Evolutionary conservation across 2,329 filamentous ascomycete species (phyloP).

Genomic region (Nemania abortiva): DNA sequence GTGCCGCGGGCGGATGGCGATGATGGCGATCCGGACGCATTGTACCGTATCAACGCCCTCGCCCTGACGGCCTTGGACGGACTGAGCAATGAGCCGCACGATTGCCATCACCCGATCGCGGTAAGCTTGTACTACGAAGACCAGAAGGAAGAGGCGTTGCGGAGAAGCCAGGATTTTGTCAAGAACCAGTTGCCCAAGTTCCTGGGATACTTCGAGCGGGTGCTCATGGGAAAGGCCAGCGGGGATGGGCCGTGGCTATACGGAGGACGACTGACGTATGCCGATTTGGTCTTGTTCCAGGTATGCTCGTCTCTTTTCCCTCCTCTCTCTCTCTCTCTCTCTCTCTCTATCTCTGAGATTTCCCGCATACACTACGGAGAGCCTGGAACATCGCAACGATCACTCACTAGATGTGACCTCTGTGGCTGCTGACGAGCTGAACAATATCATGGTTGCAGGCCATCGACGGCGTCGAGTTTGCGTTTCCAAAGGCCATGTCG

Average conservation of each 20-base stretch:
- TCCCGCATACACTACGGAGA: too few relatives aligned
- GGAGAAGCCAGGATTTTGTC: conserved; percentile 68
- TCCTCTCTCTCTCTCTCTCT: not conserved
- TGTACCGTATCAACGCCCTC: conserved; percentile 72
- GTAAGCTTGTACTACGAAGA: conserved; percentile 75
- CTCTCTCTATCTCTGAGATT: too few relatives aligned
- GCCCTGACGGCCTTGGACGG: conserved; percentile 78
- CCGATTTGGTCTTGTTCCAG: conserved; percentile 80
- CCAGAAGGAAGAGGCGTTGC: conserved; percentile 75
- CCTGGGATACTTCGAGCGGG: conserved; percentile 76
- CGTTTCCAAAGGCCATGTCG: conserved; percentile 76
- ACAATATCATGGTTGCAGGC: conserved; percentile 51
- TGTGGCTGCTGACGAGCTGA: conserved; percentile 8
- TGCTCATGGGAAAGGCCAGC: conserved; percentile 68
- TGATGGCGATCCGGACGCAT: conserved; percentile 56
- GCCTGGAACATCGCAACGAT: too few relatives aligned
- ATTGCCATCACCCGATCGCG: conserved; percentile 79
- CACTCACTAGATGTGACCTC: too few relatives aligned
- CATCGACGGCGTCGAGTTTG: conserved; percentile 70
- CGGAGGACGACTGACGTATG: conserved; percentile 73
- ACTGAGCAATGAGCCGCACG: conserved; percentile 77
- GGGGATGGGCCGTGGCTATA: conserved; percentile 74
- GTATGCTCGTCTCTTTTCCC: conserved; percentile 54
- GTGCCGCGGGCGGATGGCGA: conserved; percentile 53
- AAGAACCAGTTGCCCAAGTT: conserved; percentile 77